Conservation (phyloP, 75 land plant genomes). For the Picea glauca region DNA sequence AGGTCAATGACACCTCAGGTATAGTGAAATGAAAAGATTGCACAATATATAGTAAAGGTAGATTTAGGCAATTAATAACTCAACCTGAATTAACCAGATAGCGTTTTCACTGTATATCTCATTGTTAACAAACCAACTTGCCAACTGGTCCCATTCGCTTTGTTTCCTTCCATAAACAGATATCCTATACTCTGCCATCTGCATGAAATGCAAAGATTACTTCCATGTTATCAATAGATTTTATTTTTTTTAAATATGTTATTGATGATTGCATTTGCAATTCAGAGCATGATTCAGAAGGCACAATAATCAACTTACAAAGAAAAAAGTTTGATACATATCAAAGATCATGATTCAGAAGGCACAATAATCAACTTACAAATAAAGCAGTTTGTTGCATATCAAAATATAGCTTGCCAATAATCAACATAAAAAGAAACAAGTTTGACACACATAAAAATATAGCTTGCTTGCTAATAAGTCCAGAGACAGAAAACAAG, state of each 20-base stretch:
- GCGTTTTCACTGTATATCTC: conserved; percentile 95
- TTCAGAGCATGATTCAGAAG: background rate
- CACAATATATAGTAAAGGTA: background rate
- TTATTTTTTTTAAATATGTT: background rate
- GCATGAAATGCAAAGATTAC: conserved; percentile 11
- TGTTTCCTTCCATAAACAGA: conserved; percentile 98
- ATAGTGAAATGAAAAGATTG: background rate
- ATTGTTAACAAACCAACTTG: conserved; percentile 98
- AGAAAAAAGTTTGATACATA: too few species aligned
- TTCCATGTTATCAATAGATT: background rate
- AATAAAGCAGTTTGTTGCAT: too few species aligned
- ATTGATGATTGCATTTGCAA: background rate
- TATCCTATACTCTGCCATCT: conserved; percentile 99
- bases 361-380: background rate
- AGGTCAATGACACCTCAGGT: background rate
- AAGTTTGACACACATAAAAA: background rate
- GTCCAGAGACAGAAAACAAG: background rate
- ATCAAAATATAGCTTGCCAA: too few species aligned
- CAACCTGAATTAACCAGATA: conserved; percentile 97
- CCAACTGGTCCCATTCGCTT: conserved; percentile 98
- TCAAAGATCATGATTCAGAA: background rate
- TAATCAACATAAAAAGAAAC: background rate
- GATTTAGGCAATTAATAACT: background rate
- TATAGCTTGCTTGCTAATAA: background rate
- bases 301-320: background rate